Percentiles rank a stretch among this genome's conserved stretches.
phyloP scores from a whole-genome alignment of 1,284 basidiomycete species.

The Termitomyces sp. region DNA sequence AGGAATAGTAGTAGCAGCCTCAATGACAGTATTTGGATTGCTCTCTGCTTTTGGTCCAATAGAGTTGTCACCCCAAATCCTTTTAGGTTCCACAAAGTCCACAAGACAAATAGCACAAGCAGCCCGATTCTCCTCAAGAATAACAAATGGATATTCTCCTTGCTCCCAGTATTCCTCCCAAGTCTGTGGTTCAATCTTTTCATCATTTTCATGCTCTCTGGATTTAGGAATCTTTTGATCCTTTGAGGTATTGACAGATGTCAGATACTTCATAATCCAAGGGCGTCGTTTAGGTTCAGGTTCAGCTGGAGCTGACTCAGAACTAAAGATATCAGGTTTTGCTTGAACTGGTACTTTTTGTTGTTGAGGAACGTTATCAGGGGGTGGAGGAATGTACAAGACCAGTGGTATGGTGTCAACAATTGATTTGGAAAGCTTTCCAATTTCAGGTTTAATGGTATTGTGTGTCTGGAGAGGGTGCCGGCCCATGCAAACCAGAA shows the following conservation, averaged over 20 bases:
- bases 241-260: constrained; percentile 21
- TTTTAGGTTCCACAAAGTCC: constrained; percentile 75
- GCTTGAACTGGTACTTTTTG: constrained; percentile 34
- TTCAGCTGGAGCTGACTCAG: constrained; percentile 31
- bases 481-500: constrained; percentile 69
- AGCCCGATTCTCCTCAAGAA: constrained; percentile 73
- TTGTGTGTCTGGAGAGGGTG: constrained; percentile 69
- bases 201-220: constrained; percentile 22
- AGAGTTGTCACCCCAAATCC: constrained; percentile 21
- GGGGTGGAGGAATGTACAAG: constrained; percentile 75
- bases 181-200: constrained; percentile 34
- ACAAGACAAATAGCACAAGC: constrained; percentile 77
- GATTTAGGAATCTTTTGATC: constrained; percentile 16
- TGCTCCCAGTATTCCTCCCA: constrained; percentile 52
- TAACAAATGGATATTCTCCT: constrained; percentile 46
- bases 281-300: constrained; percentile 40
- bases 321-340: constrained; percentile 49
- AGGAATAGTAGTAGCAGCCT: neutral
- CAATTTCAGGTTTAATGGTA: constrained; percentile 70
- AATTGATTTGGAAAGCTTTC: constrained; percentile 59
- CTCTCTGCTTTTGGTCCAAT: neutral
- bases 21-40: constrained; percentile 7
- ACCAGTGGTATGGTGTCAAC: constrained; percentile 78
- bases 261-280: constrained; percentile 38
- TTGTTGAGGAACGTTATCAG: constrained; percentile 36